Conservation (phyloP, 495 filamentous ascomycete species). For the Aspergillus heteromorphus region DNA sequence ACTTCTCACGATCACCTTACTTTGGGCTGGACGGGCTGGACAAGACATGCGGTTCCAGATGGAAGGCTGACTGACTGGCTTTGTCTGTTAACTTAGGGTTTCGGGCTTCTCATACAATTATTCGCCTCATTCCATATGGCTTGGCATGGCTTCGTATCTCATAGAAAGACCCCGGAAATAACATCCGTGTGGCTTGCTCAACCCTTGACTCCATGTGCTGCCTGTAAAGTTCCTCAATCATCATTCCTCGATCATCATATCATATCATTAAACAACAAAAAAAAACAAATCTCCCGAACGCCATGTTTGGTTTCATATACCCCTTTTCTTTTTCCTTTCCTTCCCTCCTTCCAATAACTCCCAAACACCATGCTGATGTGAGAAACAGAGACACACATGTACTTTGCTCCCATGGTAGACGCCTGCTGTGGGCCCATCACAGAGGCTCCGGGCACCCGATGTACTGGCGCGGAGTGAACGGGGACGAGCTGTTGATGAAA, state of each 20-base stretch:
- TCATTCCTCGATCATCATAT: not conserved
- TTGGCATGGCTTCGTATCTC: not conserved
- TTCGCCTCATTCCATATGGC: not conserved
- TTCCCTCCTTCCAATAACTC: not conserved
- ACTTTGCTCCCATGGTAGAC: not conserved
- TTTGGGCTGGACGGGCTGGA: too few relatives aligned
- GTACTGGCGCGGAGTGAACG: not conserved
- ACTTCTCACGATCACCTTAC: too few relatives aligned
- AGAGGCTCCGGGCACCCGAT: not conserved
- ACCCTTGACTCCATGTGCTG: not conserved
- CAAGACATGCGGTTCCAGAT: too few relatives aligned
- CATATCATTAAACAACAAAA: too few relatives aligned
- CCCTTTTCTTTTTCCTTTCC: too few relatives aligned
- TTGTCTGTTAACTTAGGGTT: constrained; percentile 7
- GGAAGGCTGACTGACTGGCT: not conserved
- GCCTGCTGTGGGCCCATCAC: too few relatives aligned
- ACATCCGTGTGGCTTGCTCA: too few relatives aligned
- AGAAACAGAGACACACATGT: not conserved
- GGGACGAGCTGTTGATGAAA: not conserved
- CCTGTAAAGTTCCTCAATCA: not conserved
- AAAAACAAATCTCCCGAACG: not conserved
- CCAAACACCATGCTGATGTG: not conserved
- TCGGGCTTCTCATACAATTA: not conserved
- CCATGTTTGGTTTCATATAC: not conserved
- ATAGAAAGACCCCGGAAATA: not conserved